Base-by-base conservation (phyloP, 1,284 basidiomycete genomes). In the Vanrija sp. region DNA sequence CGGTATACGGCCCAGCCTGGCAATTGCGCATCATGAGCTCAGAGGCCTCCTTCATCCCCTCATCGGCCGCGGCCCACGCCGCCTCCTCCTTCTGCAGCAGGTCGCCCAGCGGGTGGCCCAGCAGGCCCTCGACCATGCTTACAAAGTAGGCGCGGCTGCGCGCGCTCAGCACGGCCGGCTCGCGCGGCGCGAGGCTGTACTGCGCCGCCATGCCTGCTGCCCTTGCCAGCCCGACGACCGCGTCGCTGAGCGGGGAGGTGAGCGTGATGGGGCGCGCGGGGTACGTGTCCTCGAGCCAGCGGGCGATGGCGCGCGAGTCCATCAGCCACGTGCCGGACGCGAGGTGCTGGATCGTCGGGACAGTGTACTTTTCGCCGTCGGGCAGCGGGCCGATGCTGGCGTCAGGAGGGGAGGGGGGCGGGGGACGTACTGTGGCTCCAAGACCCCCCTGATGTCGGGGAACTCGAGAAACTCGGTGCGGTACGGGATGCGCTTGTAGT, bases 391-490 rank as follows among this genome's bases (percentile, higher is more conserved):
- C 77, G 3, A 81, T 4, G 80, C 81, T 0, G 85, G 31, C 31
- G 31, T 12, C 27, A 25, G 24, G 4, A 9, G 24, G 24, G 24
- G 5, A 25, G 12, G 9, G 31, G 12, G 8, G 31, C 31, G 6
- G 31, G 15, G 9, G 80, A 79, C 37, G 86, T 81, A 3, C 78
- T 73, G 19, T 78, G 79, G 60, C 35, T 66, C 62, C 22, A 87
- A 66, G 3, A 82, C 84, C 12, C 75, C 62, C 61, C 87, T 85
- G 27, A 87, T 79, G 39, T 87, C 82, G 37, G 83, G 79, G 57
- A 85, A 81, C 44, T 86, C 84, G 39, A 87, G 76, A 84, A 84
- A 86, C 23, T 79, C 73, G 1, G 86, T 87, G 45, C 79, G 80
- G 62, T 87, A 84, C 4, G 79, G 80, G 3, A 87, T 78, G 3